A percentile compares a stretch with the other conserved stretches of the same genome.
Conservation (phyloP, 2,329 filamentous ascomycete species). For the Chaetomiaceae sp. region DNA sequence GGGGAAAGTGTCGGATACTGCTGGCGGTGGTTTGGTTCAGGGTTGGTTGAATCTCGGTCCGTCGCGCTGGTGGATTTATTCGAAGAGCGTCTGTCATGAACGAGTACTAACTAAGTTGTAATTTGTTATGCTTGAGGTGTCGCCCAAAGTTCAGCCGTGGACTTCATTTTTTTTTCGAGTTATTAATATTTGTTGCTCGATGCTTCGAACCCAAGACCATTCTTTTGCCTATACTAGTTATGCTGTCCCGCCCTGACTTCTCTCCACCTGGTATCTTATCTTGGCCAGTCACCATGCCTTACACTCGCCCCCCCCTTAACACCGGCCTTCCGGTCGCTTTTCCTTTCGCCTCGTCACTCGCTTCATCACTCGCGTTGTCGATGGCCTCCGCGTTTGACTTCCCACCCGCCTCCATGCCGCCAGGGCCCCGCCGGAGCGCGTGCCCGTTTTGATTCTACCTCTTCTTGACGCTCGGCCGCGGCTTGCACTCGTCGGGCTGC, state of each 20-base stretch:
- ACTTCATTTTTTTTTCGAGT: background rate
- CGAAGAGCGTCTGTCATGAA: no score
- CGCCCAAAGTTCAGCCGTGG: constrained; percentile 6
- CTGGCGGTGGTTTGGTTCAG: no score
- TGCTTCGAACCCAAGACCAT: background rate
- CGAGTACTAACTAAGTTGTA: background rate
- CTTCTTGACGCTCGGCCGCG: constrained; percentile 56
- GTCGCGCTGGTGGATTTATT: no score
- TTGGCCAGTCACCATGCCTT: background rate
- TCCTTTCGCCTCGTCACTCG: background rate
- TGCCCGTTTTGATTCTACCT: no score
- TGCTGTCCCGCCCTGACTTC: no score
- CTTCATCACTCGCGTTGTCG: background rate
- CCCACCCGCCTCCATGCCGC: no score
- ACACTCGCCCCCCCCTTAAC: background rate
- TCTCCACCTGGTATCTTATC: no score
- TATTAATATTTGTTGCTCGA: background rate
- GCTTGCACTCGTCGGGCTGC: constrained; percentile 57
- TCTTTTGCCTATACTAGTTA: background rate
- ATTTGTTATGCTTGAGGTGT: background rate
- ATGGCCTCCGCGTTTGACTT: background rate
- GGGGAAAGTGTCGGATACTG: no score
- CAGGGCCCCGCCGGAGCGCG: no score
- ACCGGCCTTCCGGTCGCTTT: background rate
- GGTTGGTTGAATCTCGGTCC: no score